A percentile compares a stretch with the other conserved stretches of the same genome.
phyloP scores from a whole-genome alignment of 371 early-diverging fungal species.

The Actinomortierella wolfii region DNA sequence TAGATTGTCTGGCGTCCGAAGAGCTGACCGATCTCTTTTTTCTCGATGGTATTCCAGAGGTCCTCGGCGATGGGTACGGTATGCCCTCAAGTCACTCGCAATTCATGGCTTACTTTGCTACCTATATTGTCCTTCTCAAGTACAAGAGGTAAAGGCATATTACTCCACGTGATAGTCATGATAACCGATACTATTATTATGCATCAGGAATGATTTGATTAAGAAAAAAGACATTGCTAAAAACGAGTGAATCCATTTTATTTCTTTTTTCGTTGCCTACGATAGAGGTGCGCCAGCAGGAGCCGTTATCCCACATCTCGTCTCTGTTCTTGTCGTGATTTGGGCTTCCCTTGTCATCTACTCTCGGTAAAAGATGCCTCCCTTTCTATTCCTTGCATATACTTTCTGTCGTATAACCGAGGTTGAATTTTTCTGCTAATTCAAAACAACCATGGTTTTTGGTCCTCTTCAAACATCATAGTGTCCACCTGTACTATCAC shows the following conservation, averaged over 20 bases:
- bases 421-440: too few species aligned
- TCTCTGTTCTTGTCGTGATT: conserved; percentile 12
- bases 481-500: conserved; percentile 87
- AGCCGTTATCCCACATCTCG: conserved; percentile 12
- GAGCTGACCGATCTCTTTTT: neutral
- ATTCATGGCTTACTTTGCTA: conserved; percentile 87
- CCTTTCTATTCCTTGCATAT: neutral
- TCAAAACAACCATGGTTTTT: too few species aligned
- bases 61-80: conserved; percentile 88
- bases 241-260: neutral
- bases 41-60: conserved; percentile 47
- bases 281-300: conserved; percentile 14
- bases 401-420: too few species aligned
- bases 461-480: too few species aligned
- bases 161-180: too few species aligned
- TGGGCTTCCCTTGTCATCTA: conserved; percentile 39
- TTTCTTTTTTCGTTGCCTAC: neutral
- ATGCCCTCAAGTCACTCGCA: conserved; percentile 96
- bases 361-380: conserved; percentile 32
- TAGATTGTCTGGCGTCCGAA: neutral
- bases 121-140: conserved; percentile 66
- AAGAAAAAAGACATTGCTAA: too few species aligned
- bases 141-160: conserved; percentile 54
- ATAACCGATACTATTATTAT: too few species aligned
- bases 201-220: too few species aligned